phyloP scores from a whole-genome alignment of 208 protist genomes.

The Herpetomonas samuelpessoai region DNA sequence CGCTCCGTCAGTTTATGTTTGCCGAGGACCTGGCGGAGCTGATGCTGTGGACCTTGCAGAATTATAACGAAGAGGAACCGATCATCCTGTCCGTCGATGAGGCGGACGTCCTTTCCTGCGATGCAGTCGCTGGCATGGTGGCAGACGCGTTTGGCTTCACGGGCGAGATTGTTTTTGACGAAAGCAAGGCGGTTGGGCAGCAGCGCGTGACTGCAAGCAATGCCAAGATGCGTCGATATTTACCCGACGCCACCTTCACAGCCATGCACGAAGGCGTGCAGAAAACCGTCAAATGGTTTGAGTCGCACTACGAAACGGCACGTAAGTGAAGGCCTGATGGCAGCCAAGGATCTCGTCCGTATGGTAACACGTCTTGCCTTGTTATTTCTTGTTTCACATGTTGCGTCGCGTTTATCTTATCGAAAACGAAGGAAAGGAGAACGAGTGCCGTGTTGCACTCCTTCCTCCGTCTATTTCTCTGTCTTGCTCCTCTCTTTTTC shows the following conservation, averaged over 20 bases:
- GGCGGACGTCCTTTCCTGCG: constrained; percentile 68
- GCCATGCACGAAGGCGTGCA: constrained; percentile 84
- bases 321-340: constrained; percentile 79
- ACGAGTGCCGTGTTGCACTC: too few relatives aligned
- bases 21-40: constrained; percentile 68
- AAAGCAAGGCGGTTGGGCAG: constrained; percentile 91
- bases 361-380: too few relatives aligned
- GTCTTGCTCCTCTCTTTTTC: background rate
- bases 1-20: constrained; percentile 95
- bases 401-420: too few relatives aligned
- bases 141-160: constrained; percentile 84
- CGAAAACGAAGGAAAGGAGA: too few relatives aligned
- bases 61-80: constrained; percentile 80
- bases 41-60: constrained; percentile 72
- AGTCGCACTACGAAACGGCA: constrained; percentile 78
- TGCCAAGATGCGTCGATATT: constrained; percentile 68
- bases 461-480: too few relatives aligned
- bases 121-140: constrained; percentile 73
- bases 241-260: constrained; percentile 89
- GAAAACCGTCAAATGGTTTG: constrained; percentile 81
- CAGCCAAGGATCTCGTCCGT: too few relatives aligned
- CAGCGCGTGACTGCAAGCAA: constrained; percentile 94
- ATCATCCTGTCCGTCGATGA: constrained; percentile 91
- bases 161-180: constrained; percentile 82
- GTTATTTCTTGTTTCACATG: too few relatives aligned